phyloP scores from a whole-genome alignment of 1,139 yeast genomes.

The Protomyces inundatus region DNA sequence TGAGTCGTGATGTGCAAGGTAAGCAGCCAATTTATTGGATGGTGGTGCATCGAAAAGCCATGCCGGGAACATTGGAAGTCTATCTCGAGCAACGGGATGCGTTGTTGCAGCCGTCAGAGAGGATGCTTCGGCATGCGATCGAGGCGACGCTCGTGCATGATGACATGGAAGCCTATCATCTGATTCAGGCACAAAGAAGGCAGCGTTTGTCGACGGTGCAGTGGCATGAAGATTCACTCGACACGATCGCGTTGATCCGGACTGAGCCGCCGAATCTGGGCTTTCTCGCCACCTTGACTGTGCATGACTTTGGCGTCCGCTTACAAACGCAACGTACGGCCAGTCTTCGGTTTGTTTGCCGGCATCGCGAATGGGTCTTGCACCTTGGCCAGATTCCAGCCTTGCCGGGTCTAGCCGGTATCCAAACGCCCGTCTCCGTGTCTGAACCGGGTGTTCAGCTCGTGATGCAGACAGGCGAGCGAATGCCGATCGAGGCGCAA shows the following conservation, averaged over 20 bases:
- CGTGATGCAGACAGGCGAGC: constrained; percentile 2
- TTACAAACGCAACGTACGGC: background rate
- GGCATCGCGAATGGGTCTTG: constrained; percentile 11
- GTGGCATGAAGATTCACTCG: background rate
- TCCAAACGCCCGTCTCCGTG: background rate
- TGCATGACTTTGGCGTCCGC: constrained; percentile 3
- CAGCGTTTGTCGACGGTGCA: background rate
- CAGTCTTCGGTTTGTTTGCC: constrained; percentile 2
- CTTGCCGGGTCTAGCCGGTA: background rate
- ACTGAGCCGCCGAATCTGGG: constrained; percentile 14
- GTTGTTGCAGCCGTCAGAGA: background rate
- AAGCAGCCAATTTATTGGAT: constrained; percentile 16
- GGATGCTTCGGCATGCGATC: background rate
- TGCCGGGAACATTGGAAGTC: constrained; percentile 10
- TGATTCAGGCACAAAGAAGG: background rate
- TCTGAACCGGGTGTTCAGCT: background rate
- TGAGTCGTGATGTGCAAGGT: background rate
- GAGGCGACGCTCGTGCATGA: constrained; percentile 13
- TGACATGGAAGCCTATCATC: background rate
- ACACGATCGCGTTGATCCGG: background rate
- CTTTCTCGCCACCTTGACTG: constrained; percentile 4
- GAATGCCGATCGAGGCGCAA: background rate
- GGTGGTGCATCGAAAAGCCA: constrained; percentile 1
- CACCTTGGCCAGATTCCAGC: background rate
- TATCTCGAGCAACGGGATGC: background rate